Evolutionary conservation across 257 asterid genomes (phyloP).

Genomic region (Fraxinus excelsior): DNA sequence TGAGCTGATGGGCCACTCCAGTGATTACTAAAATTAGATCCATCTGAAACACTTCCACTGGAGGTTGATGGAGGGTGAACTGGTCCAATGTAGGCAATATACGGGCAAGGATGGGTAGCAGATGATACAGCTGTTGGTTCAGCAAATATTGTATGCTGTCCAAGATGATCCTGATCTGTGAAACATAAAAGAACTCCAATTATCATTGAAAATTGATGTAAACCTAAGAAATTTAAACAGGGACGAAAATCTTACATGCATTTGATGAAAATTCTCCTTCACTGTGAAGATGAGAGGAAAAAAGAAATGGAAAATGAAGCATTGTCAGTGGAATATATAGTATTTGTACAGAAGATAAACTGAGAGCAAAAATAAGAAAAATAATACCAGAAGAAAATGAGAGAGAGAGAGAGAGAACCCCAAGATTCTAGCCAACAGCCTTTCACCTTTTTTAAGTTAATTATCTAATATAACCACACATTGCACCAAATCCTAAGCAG

Average conservation of each 20-base stretch:
- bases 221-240: slow-evolving; percentile 12
- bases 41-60: slow-evolving; percentile 52
- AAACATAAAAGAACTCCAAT: slow-evolving; percentile 19
- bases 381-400: background rate
- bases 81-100: slow-evolving; percentile 66
- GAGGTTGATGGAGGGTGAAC: slow-evolving; percentile 63
- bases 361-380: background rate
- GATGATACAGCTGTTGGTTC: slow-evolving; percentile 59
- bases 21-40: slow-evolving; percentile 54
- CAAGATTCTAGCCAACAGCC: background rate
- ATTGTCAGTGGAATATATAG: slow-evolving; percentile 24
- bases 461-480: background rate
- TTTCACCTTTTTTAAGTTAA: background rate
- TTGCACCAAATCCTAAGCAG: slow-evolving; percentile 4
- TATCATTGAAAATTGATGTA: slow-evolving; percentile 14
- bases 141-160: slow-evolving; percentile 58
- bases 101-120: slow-evolving; percentile 66
- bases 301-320: background rate
- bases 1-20: slow-evolving; percentile 58
- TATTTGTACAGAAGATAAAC: slow-evolving; percentile 6
- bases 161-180: slow-evolving; percentile 62
- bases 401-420: background rate
- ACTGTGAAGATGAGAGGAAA: slow-evolving; percentile 33
- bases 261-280: slow-evolving; percentile 68
- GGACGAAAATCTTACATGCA: slow-evolving; percentile 52